Conservation (phyloP, 2,329 filamentous ascomycete genomes). For the Venturia carpophila region DNA sequence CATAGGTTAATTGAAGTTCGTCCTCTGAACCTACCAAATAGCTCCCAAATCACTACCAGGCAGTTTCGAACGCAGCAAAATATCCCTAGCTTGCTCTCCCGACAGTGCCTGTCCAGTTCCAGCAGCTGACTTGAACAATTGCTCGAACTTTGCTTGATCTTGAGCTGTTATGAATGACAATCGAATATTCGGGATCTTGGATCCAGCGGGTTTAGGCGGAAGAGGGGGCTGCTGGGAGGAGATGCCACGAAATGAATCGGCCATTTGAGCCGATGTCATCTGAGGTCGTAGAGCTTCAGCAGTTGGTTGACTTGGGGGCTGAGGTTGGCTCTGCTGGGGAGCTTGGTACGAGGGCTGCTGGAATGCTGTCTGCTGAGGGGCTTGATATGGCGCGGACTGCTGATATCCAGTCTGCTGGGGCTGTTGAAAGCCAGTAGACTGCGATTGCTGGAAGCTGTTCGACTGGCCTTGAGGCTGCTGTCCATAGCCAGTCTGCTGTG, state of each 20-base stretch:
- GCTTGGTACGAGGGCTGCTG: conserved; percentile 25
- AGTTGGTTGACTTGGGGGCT: conserved; percentile 47
- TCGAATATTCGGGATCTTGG: conserved; percentile 86
- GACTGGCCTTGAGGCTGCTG: conserved; percentile 46
- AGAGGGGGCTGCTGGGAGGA: conserved; percentile 45
- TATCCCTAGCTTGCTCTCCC: conserved; percentile 82
- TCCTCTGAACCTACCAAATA: conserved; percentile 59
- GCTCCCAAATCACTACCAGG: conserved; percentile 81
- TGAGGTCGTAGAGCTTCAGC: conserved; percentile 51
- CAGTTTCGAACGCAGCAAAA: conserved; percentile 80
- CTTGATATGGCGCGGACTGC: conserved; percentile 30
- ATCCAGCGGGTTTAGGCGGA: conserved; percentile 54
- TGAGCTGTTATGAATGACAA: conserved; percentile 92
- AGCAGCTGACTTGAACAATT: conserved; percentile 90
- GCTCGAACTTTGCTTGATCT: conserved; percentile 96
- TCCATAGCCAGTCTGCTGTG: conserved; percentile 59
- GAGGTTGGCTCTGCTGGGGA: conserved; percentile 30
- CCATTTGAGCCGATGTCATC: conserved; percentile 57
- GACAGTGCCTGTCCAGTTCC: conserved; percentile 78
- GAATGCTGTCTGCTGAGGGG: conserved; percentile 28
- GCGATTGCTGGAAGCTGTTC: conserved; percentile 49
- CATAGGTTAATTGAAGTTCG: conserved; percentile 21
- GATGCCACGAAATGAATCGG: conserved; percentile 49
- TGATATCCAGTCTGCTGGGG: conserved; percentile 43
- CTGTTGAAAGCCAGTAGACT: conserved; percentile 30